These are phyloP conservation scores for Cystoderma amianthinum DNA, from an alignment of 768 basidiomycete genomes.

Conservation along the genomic window DNA sequence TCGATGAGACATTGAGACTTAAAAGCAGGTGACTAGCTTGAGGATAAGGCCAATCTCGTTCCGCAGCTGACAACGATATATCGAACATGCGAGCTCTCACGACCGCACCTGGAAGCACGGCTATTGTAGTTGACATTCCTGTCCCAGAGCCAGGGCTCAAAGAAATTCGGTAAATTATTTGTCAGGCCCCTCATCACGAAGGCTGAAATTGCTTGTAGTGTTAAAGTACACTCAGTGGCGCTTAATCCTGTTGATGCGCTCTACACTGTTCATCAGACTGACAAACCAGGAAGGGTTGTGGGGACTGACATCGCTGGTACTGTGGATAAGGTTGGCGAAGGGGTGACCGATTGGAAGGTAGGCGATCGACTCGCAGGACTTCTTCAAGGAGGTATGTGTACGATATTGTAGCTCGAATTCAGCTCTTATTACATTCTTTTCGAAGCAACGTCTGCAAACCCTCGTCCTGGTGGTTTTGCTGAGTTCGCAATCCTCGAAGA, in stretches of 20 bases:
- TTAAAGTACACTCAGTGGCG: conserved; percentile 22
- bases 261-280: conserved; percentile 16
- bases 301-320: conserved; percentile 28
- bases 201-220: conserved; percentile 6
- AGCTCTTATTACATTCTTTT: background rate
- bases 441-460: conserved; percentile 22
- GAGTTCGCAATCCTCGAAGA: conserved; percentile 24
- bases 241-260: conserved; percentile 27
- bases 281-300: conserved; percentile 21
- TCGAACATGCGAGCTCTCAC: conserved; percentile 25
- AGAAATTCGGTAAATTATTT: conserved; percentile 19
- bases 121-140: conserved; percentile 15
- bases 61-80: too few relatives aligned
- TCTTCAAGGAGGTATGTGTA: conserved; percentile 22
- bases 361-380: conserved; percentile 26
- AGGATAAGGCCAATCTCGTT: too few relatives aligned
- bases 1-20: too few relatives aligned
- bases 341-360: conserved; percentile 18
- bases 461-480: conserved; percentile 26
- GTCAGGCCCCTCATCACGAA: background rate
- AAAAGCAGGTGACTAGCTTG: too few relatives aligned
- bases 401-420: too few relatives aligned
- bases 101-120: conserved; percentile 18
- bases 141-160: conserved; percentile 17
- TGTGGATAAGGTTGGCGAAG: conserved; percentile 20